Evolutionary conservation across 495 filamentous ascomycete species (phyloP).

Genomic region (Glonium stellatum): DNA sequence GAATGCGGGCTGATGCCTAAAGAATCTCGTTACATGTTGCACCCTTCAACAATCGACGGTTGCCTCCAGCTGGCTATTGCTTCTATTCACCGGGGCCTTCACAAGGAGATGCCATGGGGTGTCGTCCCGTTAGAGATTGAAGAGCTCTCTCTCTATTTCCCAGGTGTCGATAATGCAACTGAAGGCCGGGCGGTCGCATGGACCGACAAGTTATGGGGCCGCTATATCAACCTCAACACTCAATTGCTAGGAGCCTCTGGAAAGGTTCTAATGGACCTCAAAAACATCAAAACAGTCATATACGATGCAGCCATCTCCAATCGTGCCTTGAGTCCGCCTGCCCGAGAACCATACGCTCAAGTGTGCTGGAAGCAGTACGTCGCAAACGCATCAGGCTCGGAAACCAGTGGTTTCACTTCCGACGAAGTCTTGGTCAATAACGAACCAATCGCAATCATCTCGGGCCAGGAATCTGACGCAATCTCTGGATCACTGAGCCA

Average conservation of each 20-base stretch:
- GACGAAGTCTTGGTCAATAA: too few relatives aligned
- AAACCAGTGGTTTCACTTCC: too few relatives aligned
- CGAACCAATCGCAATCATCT: too few relatives aligned
- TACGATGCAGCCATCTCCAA: not conserved
- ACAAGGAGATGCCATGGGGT: conserved; percentile 7
- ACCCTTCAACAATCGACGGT: conserved; percentile 27
- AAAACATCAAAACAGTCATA: not conserved
- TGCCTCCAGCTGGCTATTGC: conserved; percentile 18
- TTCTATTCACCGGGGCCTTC: conserved; percentile 6
- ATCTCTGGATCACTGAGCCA: too few relatives aligned
- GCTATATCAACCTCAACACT: conserved; percentile 10
- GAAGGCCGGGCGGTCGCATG: not conserved
- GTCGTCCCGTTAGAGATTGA: conserved; percentile 8
- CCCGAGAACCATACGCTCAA: conserved; percentile 6
- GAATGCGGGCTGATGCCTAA: conserved; percentile 5
- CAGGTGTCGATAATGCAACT: not conserved
- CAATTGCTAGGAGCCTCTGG: not conserved
- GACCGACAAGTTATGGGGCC: conserved; percentile 6
- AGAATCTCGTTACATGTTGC: conserved; percentile 19
- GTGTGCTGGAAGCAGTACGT: conserved; percentile 11
- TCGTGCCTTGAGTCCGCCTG: not conserved
- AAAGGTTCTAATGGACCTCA: conserved; percentile 2
- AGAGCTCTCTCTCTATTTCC: conserved; percentile 3
- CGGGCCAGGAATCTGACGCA: too few relatives aligned
- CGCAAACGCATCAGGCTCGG: not conserved